These are phyloP conservation scores for thale cress (Arabidopsis thaliana) DNA, from an alignment of 345 rosid genomes.

Conservation along the genomic window TAIR10.1 NC_003071.7:9979501-9980000, in stretches of 20 bases:
- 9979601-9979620: conserved; percentile 9
- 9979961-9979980: background rate
- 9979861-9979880: conserved; percentile 2
- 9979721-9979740: conserved; percentile 21
- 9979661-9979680: conserved; percentile 47
- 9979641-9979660: conserved; percentile 26
- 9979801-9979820: conserved; percentile 15
- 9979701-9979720: conserved; percentile 65
- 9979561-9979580: conserved; percentile 18
- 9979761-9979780: conserved; percentile 2
- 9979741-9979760: conserved; percentile 13
- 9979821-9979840: conserved; percentile 30
- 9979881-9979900: background rate
- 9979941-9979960: background rate
- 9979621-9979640: conserved; percentile 5
- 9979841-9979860: conserved; percentile 23
- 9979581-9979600: background rate
- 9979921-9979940: background rate
- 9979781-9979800: conserved; percentile 11
- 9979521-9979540: conserved; percentile 23
- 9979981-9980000: background rate
- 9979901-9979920: background rate
- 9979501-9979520: conserved; percentile 32
- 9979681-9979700: conserved; percentile 60
- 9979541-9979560: conserved; percentile 35